phyloP scores from a whole-genome alignment of 805 yeast species.

The Jamesozyma lodderae region DNA sequence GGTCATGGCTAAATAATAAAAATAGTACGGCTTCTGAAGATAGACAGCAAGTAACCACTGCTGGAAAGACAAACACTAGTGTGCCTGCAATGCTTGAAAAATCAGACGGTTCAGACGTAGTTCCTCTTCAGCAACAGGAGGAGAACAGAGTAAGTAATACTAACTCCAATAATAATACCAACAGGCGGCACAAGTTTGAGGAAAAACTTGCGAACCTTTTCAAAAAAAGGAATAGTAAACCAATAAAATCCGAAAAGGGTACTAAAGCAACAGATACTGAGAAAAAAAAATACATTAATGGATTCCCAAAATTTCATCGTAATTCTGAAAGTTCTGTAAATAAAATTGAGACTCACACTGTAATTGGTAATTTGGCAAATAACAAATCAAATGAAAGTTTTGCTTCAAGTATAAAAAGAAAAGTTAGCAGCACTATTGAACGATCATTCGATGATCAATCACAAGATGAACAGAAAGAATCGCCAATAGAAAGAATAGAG shows the following conservation, averaged over 20 bases:
- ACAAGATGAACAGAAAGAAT: no score
- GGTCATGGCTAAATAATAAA: constrained; percentile 1
- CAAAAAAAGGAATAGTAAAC: constrained; percentile 1
- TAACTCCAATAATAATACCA: no score
- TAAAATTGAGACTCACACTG: background rate
- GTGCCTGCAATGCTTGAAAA: no score
- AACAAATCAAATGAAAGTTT: background rate
- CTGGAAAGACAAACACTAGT: background rate
- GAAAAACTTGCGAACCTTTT: constrained; percentile 18
- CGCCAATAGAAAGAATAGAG: no score
- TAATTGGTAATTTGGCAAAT: background rate
- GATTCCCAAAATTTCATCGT: background rate
- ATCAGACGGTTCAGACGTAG: no score
- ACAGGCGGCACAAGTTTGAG: constrained; percentile 13
- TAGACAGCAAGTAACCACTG: background rate
- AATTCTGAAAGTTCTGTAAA: background rate
- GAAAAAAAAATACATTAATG: background rate
- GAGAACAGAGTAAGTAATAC: background rate
- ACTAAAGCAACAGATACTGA: background rate
- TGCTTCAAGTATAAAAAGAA: background rate
- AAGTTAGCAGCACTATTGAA: background rate
- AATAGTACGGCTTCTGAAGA: background rate
- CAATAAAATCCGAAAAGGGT: background rate
- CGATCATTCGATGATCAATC: no score
- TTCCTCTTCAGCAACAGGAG: no score